Evolutionary conservation across 2,329 filamentous ascomycete species (phyloP).

Genomic region (Herpotrichia juniperi): DNA sequence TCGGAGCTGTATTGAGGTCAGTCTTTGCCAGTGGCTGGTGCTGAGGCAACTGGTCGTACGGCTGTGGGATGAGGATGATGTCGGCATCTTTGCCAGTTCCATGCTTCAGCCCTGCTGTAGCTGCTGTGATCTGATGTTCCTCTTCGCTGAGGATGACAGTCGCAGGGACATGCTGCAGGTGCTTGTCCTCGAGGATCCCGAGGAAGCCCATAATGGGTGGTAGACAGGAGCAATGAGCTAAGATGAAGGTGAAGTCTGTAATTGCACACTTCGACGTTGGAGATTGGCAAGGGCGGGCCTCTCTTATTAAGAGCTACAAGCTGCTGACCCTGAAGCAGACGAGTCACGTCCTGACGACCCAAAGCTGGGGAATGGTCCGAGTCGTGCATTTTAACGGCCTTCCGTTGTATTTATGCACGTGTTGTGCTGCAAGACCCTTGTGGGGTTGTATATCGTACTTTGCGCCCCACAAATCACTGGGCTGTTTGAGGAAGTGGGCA

Average conservation of each 20-base stretch:
- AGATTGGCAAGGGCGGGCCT: conserved; percentile 6
- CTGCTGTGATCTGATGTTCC: conserved; percentile 16
- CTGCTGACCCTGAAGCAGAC: conserved; percentile 3
- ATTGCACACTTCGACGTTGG: neutral
- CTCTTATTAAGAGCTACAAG: conserved; percentile 9
- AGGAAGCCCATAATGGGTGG: conserved; percentile 38
- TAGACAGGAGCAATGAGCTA: neutral
- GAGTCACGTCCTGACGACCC: neutral
- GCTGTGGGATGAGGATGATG: conserved; percentile 41
- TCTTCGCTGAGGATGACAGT: conserved; percentile 40
- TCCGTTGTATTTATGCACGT: conserved; percentile 13
- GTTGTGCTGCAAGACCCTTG: conserved; percentile 8
- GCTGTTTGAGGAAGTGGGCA: neutral
- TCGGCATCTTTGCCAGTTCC: conserved; percentile 39
- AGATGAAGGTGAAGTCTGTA: neutral
- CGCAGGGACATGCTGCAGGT: conserved; percentile 41
- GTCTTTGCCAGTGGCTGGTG: neutral
- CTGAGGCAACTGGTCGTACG: conserved; percentile 21
- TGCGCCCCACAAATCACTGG: conserved; percentile 12
- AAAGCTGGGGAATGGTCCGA: neutral
- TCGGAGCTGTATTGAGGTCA: conserved; percentile 20
- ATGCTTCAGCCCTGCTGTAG: conserved; percentile 34
- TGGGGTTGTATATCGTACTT: conserved; percentile 11
- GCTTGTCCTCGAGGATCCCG: conserved; percentile 39
- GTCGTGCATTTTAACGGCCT: conserved; percentile 7